Conservation (phyloP, 257 asterid genomes). For the Solanum commersonii region DNA sequence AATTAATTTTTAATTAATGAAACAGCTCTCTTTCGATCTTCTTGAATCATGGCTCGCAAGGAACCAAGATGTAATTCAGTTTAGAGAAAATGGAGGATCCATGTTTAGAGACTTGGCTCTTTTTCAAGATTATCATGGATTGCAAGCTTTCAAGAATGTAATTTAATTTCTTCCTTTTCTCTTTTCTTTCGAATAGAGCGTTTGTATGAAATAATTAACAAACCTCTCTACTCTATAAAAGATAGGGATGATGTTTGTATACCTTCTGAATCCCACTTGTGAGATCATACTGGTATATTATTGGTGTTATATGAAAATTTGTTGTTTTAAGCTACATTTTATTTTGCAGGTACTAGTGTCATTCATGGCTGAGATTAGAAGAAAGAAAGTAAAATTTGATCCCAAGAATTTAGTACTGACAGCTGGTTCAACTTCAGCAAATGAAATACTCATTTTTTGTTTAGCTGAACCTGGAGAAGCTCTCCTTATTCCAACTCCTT, state of each 20-base stretch:
- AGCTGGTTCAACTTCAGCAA: slow-evolving; percentile 34
- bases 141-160: slow-evolving; percentile 28
- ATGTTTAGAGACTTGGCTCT: slow-evolving; percentile 26
- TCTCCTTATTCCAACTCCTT: slow-evolving; percentile 33
- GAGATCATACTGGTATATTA: background rate
- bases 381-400: slow-evolving; percentile 21
- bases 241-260: background rate
- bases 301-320: background rate
- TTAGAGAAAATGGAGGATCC: slow-evolving; percentile 13
- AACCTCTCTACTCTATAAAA: background rate
- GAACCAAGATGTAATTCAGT: slow-evolving; percentile 20
- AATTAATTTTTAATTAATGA: background rate
- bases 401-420: slow-evolving; percentile 28
- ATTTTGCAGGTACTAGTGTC: slow-evolving; percentile 20
- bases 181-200: background rate
- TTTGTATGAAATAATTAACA: background rate
- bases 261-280: background rate
- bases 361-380: slow-evolving; percentile 25
- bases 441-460: slow-evolving; percentile 33
- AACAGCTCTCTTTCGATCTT: slow-evolving; percentile 30
- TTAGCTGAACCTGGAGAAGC: slow-evolving; percentile 36
- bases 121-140: slow-evolving; percentile 37
- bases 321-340: background rate
- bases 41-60: slow-evolving; percentile 28
- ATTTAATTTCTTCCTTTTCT: background rate